Evolutionary conservation across 495 filamentous ascomycete species (phyloP).

Genomic region (Daldinia loculata): DNA sequence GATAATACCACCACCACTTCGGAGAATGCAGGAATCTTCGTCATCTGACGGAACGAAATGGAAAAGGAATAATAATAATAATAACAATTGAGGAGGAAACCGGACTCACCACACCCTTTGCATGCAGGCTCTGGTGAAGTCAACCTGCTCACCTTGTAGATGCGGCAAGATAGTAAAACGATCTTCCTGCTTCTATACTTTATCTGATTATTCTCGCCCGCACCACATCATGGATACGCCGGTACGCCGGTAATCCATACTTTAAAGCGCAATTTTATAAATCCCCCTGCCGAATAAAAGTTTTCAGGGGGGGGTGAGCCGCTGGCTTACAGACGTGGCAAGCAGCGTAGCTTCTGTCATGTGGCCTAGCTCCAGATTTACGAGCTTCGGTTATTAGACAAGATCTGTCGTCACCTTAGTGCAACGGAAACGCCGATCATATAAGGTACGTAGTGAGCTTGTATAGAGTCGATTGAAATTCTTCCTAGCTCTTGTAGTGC

Average conservation of each 20-base stretch:
- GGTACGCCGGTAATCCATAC: constrained; percentile 33
- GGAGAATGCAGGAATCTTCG: constrained; percentile 42
- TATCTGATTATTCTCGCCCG: constrained; percentile 37
- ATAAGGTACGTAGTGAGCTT: constrained; percentile 25
- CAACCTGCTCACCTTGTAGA: constrained; percentile 30
- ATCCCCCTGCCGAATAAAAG: constrained; percentile 12
- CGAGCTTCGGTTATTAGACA: constrained; percentile 39
- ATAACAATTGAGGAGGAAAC: constrained; percentile 31
- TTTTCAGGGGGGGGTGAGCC: not conserved
- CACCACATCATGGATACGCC: constrained; percentile 29
- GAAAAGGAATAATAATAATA: not conserved
- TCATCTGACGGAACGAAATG: constrained; percentile 42
- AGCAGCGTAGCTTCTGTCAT: constrained; percentile 34
- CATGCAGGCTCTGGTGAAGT: constrained; percentile 40
- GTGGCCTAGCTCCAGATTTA: constrained; percentile 29
- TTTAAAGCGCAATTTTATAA: constrained; percentile 32
- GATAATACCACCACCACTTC: constrained; percentile 42
- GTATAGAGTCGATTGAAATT: constrained; percentile 25
- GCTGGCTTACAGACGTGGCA: constrained; percentile 26
- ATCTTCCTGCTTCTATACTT: constrained; percentile 31
- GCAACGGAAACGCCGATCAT: constrained; percentile 35
- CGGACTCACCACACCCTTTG: constrained; percentile 29
- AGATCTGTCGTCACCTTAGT: constrained; percentile 41
- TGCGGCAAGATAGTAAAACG: constrained; percentile 27
- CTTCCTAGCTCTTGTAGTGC: constrained; percentile 22